Base-by-base conservation (phyloP, 1,284 basidiomycete species). In the Singerocomus inundabilis region DNA sequence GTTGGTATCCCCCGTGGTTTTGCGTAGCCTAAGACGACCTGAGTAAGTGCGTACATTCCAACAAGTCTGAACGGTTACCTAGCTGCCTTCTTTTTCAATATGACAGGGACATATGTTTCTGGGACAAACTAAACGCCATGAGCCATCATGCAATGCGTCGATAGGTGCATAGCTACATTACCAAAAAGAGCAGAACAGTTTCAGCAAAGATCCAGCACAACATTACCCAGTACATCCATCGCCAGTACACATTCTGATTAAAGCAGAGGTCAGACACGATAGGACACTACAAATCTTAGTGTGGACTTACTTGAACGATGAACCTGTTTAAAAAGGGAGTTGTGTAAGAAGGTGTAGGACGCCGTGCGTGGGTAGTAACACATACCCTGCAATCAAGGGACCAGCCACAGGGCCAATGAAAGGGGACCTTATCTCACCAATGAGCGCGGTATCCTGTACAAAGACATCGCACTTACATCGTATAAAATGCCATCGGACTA, bases 401-500 rank as follows among this genome's bases (percentile, higher is more conserved):
- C 85, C 88, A 8, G 82, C 51, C 0, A 86, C 77, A n/a, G 88
- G 87, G 1, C 89, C 88, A 25, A 88, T 73, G 64, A 91, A 92
- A 1, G 87, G 85, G 2, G 76, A 77, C 39, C 65, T 68, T 45
- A 29, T 38, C 30, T 44, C 24, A n/a, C 38, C 16, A 15, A 41
- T 54, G 15, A 53, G 40, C 16, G 34, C 21, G 16, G 30, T 6
- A 40, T 24, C 26, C 16, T 6, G 34, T 25, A 8, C 11, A 37
- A 30, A 45, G 33, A 12, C 5, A 12, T 29, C 5, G 2, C 11
- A 44, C 64, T 53, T 45, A 68, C 26, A 82, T 69, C 0, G 85
- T 85, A 60, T 85, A 91, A 1, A 90, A 60, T 3, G 85, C 83
- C 88, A 93, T 91, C 0, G 90, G 89, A 42, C 85, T 88, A 55